These are phyloP conservation scores for Nidula microcarpa DNA, from an alignment of 768 basidiomycete species.

Conservation along the genomic window DNA sequence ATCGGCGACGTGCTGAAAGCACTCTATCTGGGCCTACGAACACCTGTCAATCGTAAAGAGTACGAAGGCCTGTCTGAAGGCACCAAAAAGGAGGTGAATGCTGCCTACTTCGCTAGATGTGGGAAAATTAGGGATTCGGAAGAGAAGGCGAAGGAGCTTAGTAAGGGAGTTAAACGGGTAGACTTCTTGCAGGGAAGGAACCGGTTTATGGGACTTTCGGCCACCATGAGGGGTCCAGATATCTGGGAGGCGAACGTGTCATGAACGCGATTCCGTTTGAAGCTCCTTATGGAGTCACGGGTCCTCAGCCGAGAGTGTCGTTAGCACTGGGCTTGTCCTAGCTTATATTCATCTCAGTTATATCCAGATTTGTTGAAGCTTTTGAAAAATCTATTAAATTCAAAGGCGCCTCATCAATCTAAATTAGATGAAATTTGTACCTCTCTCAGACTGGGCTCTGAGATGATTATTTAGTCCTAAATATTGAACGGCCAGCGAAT, in stretches of 20 bases:
- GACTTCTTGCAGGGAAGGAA: constrained; percentile 49
- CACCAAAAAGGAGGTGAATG: constrained; percentile 30
- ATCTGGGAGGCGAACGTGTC: constrained; percentile 42
- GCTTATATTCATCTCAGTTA: too few relatives aligned
- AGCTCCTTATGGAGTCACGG: too few relatives aligned
- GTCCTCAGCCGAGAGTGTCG: too few relatives aligned
- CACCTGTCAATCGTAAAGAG: constrained; percentile 39
- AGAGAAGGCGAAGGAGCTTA: constrained; percentile 32
- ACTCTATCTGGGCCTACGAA: constrained; percentile 43
- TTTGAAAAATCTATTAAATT: too few relatives aligned
- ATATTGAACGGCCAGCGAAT: too few relatives aligned
- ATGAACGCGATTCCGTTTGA: constrained; percentile 12
- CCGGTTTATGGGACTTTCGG: constrained; percentile 49
- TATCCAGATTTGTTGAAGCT: too few relatives aligned
- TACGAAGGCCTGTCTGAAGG: constrained; percentile 32
- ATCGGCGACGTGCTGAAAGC: constrained; percentile 48
- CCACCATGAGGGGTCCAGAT: constrained; percentile 32
- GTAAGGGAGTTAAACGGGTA: constrained; percentile 50
- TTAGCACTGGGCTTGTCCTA: too few relatives aligned
- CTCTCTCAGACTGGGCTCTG: too few relatives aligned
- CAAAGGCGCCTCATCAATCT: too few relatives aligned
- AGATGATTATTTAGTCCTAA: too few relatives aligned
- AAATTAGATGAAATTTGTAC: too few relatives aligned
- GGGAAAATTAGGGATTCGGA: constrained; percentile 23
- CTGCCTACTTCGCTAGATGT: constrained; percentile 43